Conservation (phyloP, 2,329 filamentous ascomycete species). For the Pseudopithomyces chartarum region DNA sequence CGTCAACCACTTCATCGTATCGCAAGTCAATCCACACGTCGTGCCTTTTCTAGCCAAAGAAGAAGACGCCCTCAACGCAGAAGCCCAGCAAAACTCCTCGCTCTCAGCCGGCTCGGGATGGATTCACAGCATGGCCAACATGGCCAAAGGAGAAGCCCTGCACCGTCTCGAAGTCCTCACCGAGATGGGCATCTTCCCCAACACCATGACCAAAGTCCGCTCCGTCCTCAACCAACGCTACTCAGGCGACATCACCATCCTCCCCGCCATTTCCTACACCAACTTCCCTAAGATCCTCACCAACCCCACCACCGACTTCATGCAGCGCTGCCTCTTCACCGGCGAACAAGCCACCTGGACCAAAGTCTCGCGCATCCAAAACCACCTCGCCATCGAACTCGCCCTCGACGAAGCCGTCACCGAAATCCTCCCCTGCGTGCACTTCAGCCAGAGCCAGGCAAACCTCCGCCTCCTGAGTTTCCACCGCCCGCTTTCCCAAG, state of each 20-base stretch:
- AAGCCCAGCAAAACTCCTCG: slow-evolving; percentile 38
- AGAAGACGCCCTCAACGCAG: slow-evolving; percentile 57
- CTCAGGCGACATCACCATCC: slow-evolving; percentile 92
- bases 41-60: slow-evolving; percentile 82
- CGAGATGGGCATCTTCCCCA: slow-evolving; percentile 81
- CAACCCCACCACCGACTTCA: slow-evolving; percentile 86
- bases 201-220: slow-evolving; percentile 74
- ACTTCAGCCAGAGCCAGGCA: slow-evolving; percentile 70
- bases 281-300: slow-evolving; percentile 78
- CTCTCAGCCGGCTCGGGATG: slow-evolving; percentile 58
- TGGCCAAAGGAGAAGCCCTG: slow-evolving; percentile 79
- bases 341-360: slow-evolving; percentile 93
- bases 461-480: slow-evolving; percentile 32
- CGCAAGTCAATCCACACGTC: slow-evolving; percentile 94
- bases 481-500: slow-evolving; percentile 31
- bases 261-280: slow-evolving; percentile 75
- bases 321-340: slow-evolving; percentile 75
- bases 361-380: slow-evolving; percentile 80
- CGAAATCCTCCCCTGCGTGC: slow-evolving; percentile 67
- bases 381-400: slow-evolving; percentile 86
- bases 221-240: slow-evolving; percentile 90
- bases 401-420: slow-evolving; percentile 79
- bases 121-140: slow-evolving; percentile 69
- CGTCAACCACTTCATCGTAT: slow-evolving; percentile 97
- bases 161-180: slow-evolving; percentile 81